A percentile compares a stretch with the other conserved stretches of the same genome.
These are phyloP conservation scores for Gynostemma pentaphyllum DNA, from an alignment of 306 rosid genomes.

Conservation along the genomic window DNA sequence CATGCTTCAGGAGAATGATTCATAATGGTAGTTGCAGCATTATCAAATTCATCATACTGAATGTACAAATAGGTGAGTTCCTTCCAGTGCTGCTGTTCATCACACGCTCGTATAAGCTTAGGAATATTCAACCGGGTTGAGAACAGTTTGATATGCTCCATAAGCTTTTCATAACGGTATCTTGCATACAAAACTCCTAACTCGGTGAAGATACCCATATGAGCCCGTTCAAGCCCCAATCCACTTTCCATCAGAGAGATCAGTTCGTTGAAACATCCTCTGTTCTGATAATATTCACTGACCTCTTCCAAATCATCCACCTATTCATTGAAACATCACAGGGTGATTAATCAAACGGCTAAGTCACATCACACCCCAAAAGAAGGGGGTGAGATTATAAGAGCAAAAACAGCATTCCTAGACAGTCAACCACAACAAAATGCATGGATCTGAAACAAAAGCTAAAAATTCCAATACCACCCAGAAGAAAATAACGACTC, in stretches of 20 bases:
- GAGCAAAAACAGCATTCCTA: not conserved
- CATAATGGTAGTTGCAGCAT: slow-evolving; percentile 98
- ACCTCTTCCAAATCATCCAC: slow-evolving; percentile 99
- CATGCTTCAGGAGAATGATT: slow-evolving; percentile 99
- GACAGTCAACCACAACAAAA: not conserved
- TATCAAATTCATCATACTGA: slow-evolving; percentile 96
- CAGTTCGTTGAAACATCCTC: slow-evolving; percentile 95
- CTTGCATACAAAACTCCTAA: slow-evolving; percentile 97
- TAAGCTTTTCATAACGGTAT: slow-evolving; percentile 96
- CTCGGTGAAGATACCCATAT: slow-evolving; percentile 98
- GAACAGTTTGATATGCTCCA: slow-evolving; percentile 97
- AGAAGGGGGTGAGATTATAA: not conserved
- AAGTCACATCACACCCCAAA: not conserved
- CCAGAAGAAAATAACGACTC: not conserved
- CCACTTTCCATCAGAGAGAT: slow-evolving; percentile 99
- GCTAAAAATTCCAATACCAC: not conserved
- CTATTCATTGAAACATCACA: slow-evolving; percentile 24
- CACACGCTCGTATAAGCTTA: slow-evolving; percentile 95
- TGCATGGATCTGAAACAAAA: not conserved
- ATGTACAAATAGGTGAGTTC: slow-evolving; percentile 93
- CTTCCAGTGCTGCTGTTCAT: slow-evolving; percentile 97
- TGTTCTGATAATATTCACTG: slow-evolving; percentile 95
- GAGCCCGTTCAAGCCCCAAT: slow-evolving; percentile 94
- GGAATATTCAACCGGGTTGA: slow-evolving; percentile 94
- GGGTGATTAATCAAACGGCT: slow-evolving; percentile 7